A percentile compares a stretch with the other conserved stretches of the same genome.
Evolutionary conservation across 257 asterid species (phyloP).

Genomic region (Nicotiana knightiana): DNA sequence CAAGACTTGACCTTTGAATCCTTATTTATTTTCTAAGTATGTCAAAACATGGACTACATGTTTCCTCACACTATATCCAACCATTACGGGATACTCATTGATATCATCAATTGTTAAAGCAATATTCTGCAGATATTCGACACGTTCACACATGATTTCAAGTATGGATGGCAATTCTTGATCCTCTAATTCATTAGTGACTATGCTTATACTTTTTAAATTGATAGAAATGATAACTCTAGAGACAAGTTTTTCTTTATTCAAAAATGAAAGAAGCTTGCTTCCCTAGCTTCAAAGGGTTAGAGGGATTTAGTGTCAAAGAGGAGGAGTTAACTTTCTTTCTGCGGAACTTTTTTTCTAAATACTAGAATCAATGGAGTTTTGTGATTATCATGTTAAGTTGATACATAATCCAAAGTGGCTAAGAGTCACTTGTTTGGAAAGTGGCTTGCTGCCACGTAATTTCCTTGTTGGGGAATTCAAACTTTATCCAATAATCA

Average conservation of each 20-base stretch:
- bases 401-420: too few species aligned
- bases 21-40: constrained; percentile 68
- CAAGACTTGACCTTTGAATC: constrained; percentile 67
- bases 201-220: constrained; percentile 64
- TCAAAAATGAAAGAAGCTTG: neutral
- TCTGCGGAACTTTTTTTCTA: too few species aligned
- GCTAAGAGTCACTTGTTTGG: too few species aligned
- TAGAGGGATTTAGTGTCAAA: too few species aligned
- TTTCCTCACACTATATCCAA: constrained; percentile 82
- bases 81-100: constrained; percentile 15
- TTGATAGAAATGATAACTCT: constrained; percentile 78
- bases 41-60: constrained; percentile 78
- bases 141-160: constrained; percentile 81
- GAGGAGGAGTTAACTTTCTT: too few species aligned
- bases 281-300: too few species aligned
- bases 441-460: too few species aligned
- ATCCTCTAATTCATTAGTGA: constrained; percentile 66
- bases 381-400: too few species aligned
- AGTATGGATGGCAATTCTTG: constrained; percentile 80
- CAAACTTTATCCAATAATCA: too few species aligned
- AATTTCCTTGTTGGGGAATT: too few species aligned
- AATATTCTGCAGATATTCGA: constrained; percentile 77
- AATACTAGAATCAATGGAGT: too few species aligned
- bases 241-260: constrained; percentile 64
- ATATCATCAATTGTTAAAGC: constrained; percentile 73